Evolutionary conservation across 768 basidiomycete genomes (phyloP).

Genomic region (Boletus pseudopeckii): DNA sequence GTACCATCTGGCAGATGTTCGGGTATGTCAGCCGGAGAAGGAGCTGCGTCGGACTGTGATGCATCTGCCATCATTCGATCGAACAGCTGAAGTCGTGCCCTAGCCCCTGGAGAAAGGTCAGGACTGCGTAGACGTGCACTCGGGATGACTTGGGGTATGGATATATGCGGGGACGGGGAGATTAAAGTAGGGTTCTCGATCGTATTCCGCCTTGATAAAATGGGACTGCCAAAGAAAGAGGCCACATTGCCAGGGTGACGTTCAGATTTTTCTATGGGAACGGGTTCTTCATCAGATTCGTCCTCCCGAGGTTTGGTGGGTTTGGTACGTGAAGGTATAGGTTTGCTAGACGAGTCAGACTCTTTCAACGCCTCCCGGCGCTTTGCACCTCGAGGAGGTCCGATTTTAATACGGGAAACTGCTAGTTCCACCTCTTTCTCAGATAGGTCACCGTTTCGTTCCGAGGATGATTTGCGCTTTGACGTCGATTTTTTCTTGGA

Average conservation of each 20-base stretch:
- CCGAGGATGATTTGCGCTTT: background rate
- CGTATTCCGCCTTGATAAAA: background rate
- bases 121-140: conserved; percentile 1
- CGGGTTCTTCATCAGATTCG: background rate
- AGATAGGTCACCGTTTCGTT: background rate
- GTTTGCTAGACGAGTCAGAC: background rate
- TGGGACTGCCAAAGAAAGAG: background rate
- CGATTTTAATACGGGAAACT: conserved; percentile 14
- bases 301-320: background rate
- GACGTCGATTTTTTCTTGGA: background rate
- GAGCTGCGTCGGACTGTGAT: background rate
- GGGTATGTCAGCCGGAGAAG: background rate
- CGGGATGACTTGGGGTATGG: conserved; percentile 1
- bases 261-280: background rate
- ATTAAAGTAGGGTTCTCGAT: background rate
- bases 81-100: conserved; percentile 28
- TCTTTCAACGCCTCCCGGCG: conserved; percentile 1
- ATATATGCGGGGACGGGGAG: background rate
- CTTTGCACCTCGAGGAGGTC: conserved; percentile 26
- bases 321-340: background rate
- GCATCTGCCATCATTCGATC: conserved; percentile 22
- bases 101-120: conserved; percentile 27
- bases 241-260: background rate
- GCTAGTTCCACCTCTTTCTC: conserved; percentile 3
- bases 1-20: background rate